phyloP scores from a whole-genome alignment of 805 yeast species.

The Schwanniomyces sp. region DNA sequence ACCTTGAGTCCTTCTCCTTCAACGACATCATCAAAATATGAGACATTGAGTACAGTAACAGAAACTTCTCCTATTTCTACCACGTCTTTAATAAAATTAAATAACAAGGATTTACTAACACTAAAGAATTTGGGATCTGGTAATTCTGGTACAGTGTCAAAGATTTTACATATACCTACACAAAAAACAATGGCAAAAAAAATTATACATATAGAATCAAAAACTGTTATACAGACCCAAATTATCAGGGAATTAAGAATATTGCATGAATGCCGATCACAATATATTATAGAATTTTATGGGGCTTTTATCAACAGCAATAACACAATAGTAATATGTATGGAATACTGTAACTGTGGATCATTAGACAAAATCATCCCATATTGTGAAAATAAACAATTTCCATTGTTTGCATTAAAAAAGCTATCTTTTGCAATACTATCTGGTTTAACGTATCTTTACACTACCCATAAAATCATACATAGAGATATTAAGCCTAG shows the following conservation, averaged over 20 bases:
- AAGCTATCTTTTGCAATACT: constrained; percentile 76
- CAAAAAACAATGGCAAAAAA: constrained; percentile 89
- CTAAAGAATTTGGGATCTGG: constrained; percentile 86
- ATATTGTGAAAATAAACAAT: constrained; percentile 34
- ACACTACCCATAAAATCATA: constrained; percentile 80
- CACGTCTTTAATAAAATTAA: constrained; percentile 28
- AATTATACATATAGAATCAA: constrained; percentile 80
- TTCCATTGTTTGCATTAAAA: constrained; percentile 65
- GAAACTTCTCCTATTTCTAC: constrained; percentile 33
- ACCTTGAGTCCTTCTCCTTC: constrained; percentile 17
- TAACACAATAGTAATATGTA: constrained; percentile 81
- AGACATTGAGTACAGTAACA: constrained; percentile 1
- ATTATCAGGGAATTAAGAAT: constrained; percentile 86
- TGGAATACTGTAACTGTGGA: constrained; percentile 96
- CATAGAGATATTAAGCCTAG: constrained; percentile 97
- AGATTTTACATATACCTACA: constrained; percentile 86
- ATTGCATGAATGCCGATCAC: constrained; percentile 84
- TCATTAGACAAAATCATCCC: constrained; percentile 81
- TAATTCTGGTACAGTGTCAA: constrained; percentile 88
- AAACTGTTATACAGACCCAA: constrained; percentile 75
- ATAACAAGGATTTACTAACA: constrained; percentile 65
- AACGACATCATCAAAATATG: neutral
- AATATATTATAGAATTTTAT: constrained; percentile 83
- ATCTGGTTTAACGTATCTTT: constrained; percentile 78
- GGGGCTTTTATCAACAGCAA: constrained; percentile 74